Conservation (phyloP, 495 filamentous ascomycete genomes). For the Penicillium argentinense region DNA sequence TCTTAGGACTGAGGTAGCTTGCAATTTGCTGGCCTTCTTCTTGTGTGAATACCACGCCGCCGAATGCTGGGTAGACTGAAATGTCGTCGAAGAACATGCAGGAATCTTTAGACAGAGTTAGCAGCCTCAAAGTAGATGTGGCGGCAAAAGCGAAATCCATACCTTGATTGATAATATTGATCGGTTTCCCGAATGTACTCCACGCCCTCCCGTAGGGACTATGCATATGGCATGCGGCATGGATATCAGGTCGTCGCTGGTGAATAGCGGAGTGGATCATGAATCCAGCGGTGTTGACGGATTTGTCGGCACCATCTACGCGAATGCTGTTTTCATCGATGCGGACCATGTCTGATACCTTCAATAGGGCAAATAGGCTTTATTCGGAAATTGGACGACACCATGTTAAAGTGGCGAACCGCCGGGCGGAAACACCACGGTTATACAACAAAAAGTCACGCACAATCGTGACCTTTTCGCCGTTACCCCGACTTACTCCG, state of each 20-base stretch:
- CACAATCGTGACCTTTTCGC: too few species aligned
- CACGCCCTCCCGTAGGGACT: slow-evolving; percentile 32
- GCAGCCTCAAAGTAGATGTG: too few species aligned
- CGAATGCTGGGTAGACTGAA: slow-evolving; percentile 43
- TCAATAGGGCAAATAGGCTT: slow-evolving; percentile 34
- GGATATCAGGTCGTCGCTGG: too few species aligned
- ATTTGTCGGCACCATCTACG: slow-evolving; percentile 46
- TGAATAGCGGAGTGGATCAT: too few species aligned
- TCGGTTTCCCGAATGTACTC: slow-evolving; percentile 28
- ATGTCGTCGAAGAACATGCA: slow-evolving; percentile 52
- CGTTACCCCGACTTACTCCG: too few species aligned
- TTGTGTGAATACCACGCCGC: slow-evolving; percentile 49
- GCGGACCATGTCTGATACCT: slow-evolving; percentile 37
- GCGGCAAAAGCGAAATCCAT: not conserved
- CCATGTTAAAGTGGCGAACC: too few species aligned
- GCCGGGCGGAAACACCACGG: too few species aligned
- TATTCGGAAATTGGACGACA: too few species aligned
- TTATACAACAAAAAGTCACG: too few species aligned
- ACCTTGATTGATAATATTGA: slow-evolving; percentile 47
- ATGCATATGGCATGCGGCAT: slow-evolving; percentile 39
- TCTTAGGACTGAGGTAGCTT: slow-evolving; percentile 44
- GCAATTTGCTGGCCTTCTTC: slow-evolving; percentile 58
- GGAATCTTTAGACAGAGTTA: slow-evolving; percentile 22
- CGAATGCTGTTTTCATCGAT: slow-evolving; percentile 37
- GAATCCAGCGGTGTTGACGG: too few species aligned